A percentile compares a stretch with the other conserved stretches of the same genome.
Conservation (phyloP, 73 alveolate genomes). For the Tetrahymena malaccensis region DNA sequence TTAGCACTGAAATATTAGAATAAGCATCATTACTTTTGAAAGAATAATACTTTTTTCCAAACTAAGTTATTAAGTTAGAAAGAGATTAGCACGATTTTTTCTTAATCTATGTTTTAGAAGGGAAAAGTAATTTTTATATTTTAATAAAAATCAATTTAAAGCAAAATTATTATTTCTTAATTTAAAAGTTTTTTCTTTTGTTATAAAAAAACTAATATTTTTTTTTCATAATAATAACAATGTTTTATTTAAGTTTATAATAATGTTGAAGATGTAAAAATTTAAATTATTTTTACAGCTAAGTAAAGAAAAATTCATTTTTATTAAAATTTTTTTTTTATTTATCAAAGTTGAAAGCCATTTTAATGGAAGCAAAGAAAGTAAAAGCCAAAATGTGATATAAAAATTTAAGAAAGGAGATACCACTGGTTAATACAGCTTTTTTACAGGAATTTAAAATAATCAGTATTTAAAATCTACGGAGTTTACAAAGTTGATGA, state of each 20-base stretch:
- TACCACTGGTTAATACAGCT: background rate
- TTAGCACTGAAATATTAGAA: background rate
- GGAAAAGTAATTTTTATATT: background rate
- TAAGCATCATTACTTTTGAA: background rate
- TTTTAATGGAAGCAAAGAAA: background rate
- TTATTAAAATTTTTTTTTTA: background rate
- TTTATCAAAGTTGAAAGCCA: background rate
- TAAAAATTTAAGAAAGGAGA: background rate
- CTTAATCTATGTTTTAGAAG: background rate
- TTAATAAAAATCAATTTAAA: too few species aligned
- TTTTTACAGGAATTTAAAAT: background rate
- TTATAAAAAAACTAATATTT: too few species aligned
- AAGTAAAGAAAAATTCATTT: too few species aligned
- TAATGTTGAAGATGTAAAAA: too few species aligned
- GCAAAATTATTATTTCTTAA: too few species aligned
- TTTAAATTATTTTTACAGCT: too few species aligned
- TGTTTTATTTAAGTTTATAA: too few species aligned
- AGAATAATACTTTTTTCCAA: background rate
- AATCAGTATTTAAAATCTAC: background rate
- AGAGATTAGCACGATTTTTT: background rate
- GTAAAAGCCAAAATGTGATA: background rate
- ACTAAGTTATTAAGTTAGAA: background rate
- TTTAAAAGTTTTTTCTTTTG: too few species aligned
- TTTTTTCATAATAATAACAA: too few species aligned
- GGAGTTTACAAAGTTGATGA: background rate